phyloP scores from a whole-genome alignment of 371 early-diverging fungal species.

The Lichtheimia ramosa region DNA sequence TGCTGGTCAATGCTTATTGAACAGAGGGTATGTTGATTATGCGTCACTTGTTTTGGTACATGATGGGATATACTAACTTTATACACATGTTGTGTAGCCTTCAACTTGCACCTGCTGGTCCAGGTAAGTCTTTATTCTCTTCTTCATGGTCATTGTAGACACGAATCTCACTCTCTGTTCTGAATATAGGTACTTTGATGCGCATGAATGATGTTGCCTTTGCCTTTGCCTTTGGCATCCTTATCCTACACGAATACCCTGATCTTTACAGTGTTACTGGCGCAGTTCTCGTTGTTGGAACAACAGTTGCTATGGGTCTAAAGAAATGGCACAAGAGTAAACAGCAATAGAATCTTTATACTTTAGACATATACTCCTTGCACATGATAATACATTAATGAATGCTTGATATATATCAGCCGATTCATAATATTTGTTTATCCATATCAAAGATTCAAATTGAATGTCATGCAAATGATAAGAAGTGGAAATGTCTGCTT shows the following conservation, averaged over 20 bases:
- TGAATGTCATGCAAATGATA: too few species aligned
- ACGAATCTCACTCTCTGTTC: too few species aligned
- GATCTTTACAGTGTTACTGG: conserved; percentile 53
- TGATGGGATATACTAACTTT: too few species aligned
- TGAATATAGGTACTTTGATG: conserved; percentile 55
- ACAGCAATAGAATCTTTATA: too few species aligned
- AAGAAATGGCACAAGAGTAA: conserved; percentile 44
- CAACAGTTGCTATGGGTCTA: conserved; percentile 62
- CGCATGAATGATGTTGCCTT: conserved; percentile 77
- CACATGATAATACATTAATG: too few species aligned
- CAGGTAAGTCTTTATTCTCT: conserved; percentile 33
- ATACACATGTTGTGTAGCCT: conserved; percentile 27
- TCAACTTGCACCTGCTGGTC: conserved; percentile 73
- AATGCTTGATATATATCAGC: too few species aligned
- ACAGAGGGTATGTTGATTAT: conserved; percentile 46
- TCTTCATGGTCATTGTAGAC: too few species aligned
- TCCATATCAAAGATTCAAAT: too few species aligned
- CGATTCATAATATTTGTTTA: too few species aligned
- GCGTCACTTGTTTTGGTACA: too few species aligned
- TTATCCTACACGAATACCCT: conserved; percentile 68
- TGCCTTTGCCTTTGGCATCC: conserved; percentile 72
- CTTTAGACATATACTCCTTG: too few species aligned
- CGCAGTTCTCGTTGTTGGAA: conserved; percentile 57
- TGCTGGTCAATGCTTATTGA: conserved; percentile 70
- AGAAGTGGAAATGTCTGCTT: too few species aligned